phyloP scores from a whole-genome alignment of 129 eudicot genomes.

The Tanacetum coccineum region DNA sequence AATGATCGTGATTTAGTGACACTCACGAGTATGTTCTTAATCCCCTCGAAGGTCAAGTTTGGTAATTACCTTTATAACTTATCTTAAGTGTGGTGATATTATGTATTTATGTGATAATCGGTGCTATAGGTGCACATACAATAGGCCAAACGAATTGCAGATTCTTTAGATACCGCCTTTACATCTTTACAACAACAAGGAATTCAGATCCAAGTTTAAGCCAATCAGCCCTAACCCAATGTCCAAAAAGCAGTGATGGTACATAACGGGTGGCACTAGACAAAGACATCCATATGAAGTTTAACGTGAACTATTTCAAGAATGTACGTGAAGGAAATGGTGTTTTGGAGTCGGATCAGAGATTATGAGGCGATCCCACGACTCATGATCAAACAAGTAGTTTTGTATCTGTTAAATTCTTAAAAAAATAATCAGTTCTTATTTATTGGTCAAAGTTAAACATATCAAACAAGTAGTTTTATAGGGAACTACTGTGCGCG shows the following conservation, averaged over 20 bases:
- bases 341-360: slow-evolving; percentile 74
- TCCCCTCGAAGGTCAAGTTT: background rate
- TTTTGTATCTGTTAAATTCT: too few species aligned
- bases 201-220: slow-evolving; percentile 63
- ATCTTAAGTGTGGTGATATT: too few species aligned
- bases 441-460: too few species aligned
- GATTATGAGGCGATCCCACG: slow-evolving; percentile 57
- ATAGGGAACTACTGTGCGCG: slow-evolving; percentile 91
- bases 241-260: slow-evolving; percentile 54
- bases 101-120: background rate
- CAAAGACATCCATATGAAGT: slow-evolving; percentile 42
- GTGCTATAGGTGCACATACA: slow-evolving; percentile 65
- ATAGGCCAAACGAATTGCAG: slow-evolving; percentile 71
- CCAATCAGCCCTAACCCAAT: slow-evolving; percentile 37
- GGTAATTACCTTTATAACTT: background rate
- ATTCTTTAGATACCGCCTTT: slow-evolving; percentile 62
- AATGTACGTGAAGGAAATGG: slow-evolving; percentile 66
- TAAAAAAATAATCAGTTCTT: too few species aligned
- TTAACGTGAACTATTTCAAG: slow-evolving; percentile 65
- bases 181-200: slow-evolving; percentile 72
- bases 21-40: slow-evolving; percentile 45
- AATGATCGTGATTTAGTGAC: slow-evolving; percentile 75
- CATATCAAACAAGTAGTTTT: too few species aligned
- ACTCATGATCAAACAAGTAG: too few species aligned
- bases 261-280: slow-evolving; percentile 60